Percentiles rank a stretch among this genome's conserved stretches.
phyloP scores from a whole-genome alignment of 257 asterid species.

The Salvia rosmarinus region DNA sequence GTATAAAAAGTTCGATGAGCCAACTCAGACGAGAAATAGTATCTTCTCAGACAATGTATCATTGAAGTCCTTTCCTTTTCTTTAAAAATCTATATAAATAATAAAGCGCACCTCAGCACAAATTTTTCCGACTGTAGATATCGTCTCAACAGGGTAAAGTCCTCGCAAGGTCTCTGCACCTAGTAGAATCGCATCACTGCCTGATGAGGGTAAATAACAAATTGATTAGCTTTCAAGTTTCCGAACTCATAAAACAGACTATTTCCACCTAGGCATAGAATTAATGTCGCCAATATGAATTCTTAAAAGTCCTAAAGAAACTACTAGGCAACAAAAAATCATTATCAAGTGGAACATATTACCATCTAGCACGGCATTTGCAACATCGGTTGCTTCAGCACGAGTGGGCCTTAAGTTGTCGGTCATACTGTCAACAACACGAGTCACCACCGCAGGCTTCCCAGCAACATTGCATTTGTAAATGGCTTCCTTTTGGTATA shows the following conservation, averaged over 20 bases:
- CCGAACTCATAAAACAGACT: not conserved
- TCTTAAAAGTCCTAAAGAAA: conserved; percentile 8
- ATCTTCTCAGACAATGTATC: not conserved
- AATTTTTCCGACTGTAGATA: conserved; percentile 80
- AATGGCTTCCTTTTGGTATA: conserved; percentile 86
- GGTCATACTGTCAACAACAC: conserved; percentile 95
- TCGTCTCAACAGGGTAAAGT: conserved; percentile 56
- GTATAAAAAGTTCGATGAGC: not conserved
- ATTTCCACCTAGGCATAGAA: not conserved
- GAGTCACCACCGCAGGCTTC: conserved; percentile 93
- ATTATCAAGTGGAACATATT: conserved; percentile 22
- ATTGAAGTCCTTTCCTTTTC: not conserved
- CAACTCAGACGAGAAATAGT: conserved; percentile 10
- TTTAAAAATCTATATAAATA: not conserved
- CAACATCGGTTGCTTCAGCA: conserved; percentile 99
- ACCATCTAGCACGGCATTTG: conserved; percentile 97
- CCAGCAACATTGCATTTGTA: conserved; percentile 92
- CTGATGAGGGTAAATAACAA: conserved; percentile 37
- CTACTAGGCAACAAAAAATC: not conserved
- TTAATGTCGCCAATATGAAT: not conserved
- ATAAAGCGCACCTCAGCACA: conserved; percentile 56
- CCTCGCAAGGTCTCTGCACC: conserved; percentile 71
- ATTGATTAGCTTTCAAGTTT: conserved; percentile 8
- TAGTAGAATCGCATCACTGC: conserved; percentile 61
- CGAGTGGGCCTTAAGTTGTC: conserved; percentile 96